A percentile compares a stretch with the other conserved stretches of the same genome.
These are phyloP conservation scores for Harringtonia aguacate DNA, from an alignment of 2,329 filamentous ascomycete genomes.

Conservation along the genomic window DNA sequence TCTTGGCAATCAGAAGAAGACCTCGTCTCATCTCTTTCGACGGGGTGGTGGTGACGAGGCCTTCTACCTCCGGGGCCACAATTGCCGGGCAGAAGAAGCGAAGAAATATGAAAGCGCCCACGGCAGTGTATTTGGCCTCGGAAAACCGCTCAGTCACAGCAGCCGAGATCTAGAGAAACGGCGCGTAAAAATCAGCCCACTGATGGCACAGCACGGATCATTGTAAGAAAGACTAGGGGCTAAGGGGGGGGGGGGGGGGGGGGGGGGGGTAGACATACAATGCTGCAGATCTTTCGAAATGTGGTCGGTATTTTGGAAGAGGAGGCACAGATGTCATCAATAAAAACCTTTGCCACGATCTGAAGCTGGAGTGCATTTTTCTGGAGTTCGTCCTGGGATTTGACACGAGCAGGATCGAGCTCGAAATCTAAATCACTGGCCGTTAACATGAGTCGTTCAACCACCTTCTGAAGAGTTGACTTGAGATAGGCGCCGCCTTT, in stretches of 20 bases:
- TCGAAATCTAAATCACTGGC: conserved; percentile 59
- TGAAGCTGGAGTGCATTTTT: conserved; percentile 56
- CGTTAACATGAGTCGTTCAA: conserved; percentile 55
- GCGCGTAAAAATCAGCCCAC: no score
- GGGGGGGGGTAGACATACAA: conserved; percentile 20
- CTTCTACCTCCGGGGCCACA: conserved; percentile 57
- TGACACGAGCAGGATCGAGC: conserved; percentile 52
- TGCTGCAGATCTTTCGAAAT: conserved; percentile 58
- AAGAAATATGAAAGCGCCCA: conserved; percentile 61
- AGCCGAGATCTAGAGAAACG: conserved; percentile 47
- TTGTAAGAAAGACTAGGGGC: no score
- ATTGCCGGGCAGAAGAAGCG: conserved; percentile 65
- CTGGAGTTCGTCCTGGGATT: conserved; percentile 49
- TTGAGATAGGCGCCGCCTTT: conserved; percentile 55
- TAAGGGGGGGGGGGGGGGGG: no score
- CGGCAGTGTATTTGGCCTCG: conserved; percentile 61
- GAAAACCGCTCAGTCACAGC: conserved; percentile 54
- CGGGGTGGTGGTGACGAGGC: conserved; percentile 47
- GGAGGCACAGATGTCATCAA: conserved; percentile 58
- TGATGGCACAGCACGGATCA: no score
- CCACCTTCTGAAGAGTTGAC: conserved; percentile 53
- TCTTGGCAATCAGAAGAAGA: conserved; percentile 58
- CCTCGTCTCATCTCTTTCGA: conserved; percentile 61
- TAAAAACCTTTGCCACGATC: conserved; percentile 60
- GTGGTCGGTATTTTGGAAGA: conserved; percentile 48